Conservation (phyloP, 306 rosid genomes). For the Pyrus bretschneideri region DNA sequence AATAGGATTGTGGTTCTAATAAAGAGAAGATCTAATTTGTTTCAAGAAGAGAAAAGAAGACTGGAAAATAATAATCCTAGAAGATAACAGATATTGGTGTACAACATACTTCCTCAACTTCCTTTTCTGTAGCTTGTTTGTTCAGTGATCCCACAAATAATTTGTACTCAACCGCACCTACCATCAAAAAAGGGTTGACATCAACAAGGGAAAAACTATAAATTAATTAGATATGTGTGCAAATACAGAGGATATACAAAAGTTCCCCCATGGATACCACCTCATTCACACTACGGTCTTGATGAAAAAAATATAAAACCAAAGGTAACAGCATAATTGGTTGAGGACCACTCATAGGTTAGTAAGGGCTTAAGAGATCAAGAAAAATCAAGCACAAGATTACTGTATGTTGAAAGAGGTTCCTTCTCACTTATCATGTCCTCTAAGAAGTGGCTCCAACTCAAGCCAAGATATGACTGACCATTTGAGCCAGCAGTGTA, state of each 20-base stretch:
- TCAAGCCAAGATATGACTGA: neutral
- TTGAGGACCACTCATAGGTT: neutral
- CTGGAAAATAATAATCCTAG: neutral
- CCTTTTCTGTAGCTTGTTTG: constrained; percentile 79
- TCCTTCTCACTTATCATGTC: neutral
- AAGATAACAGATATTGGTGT: constrained; percentile 12
- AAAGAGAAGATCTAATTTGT: neutral
- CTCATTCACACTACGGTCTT: neutral
- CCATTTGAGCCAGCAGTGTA: neutral
- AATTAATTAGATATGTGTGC: neutral
- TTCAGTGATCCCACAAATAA: constrained; percentile 91
- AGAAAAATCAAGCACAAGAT: neutral
- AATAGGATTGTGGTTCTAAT: neutral
- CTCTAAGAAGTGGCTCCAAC: neutral
- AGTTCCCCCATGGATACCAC: neutral
- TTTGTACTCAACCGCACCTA: constrained; percentile 96
- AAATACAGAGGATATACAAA: constrained; percentile 2
- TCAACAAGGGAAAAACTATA: constrained; percentile 16
- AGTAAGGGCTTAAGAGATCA: neutral
- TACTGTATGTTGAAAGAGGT: neutral
- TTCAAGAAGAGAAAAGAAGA: constrained; percentile 3
- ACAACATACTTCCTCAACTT: constrained; percentile 83
- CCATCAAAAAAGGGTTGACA: constrained; percentile 16
- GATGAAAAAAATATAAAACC: neutral
- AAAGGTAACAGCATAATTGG: neutral